Base-by-base conservation (phyloP, 495 filamentous ascomycete species). In the Niebla homalea region DNA sequence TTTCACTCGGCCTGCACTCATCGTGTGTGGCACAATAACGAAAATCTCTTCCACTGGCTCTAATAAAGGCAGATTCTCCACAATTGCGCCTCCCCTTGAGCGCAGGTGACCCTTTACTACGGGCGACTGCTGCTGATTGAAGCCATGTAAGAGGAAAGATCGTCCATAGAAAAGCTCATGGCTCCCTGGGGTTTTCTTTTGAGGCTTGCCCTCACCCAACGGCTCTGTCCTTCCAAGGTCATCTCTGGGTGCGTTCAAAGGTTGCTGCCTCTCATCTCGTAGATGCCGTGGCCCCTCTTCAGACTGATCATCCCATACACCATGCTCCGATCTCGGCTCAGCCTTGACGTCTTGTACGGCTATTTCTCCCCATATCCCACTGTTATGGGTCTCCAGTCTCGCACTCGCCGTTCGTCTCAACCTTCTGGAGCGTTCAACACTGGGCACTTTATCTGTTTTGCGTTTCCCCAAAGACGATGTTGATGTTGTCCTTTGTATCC, bases 301-400 rank as follows among this genome's bases (percentile, higher is more conserved):
- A 32, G 14, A 2, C n/a, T 43, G 46, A 16, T 56, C 52, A 36
- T 60, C 53, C 48, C 32, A 62, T 11, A 50, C 48, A 49, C 20
- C 45, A 39, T 40, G 25, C 10, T 26, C 54, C 10, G n/a, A 18
- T 32, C 29, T 32, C 2, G 41, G 46, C 43, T 53, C 55, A 35
- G 22, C 25, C 29, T 66, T 62, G 40, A 71, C 66, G 2, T 67
- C 73, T 3, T 62, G 67, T 47, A 76, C 81, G 11, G 93, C 76
- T 53, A 98, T 93, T 54, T 92, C 86, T 12, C 80, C 80, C 92
- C 89, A 97, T 1, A 97, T 74, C 35, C 78, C 77, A 56, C 86
- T 78, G 58, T 81, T 89, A 56, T 94, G 87, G 49, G 75, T 83
- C 43, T 72, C 78, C 14, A 96, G 66, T 58, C 85, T 86, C 53